A percentile compares a stretch with the other conserved stretches of the same genome.
These are phyloP conservation scores for Trametes meyenii DNA, from an alignment of 768 basidiomycete genomes.

Conservation along the genomic window DNA sequence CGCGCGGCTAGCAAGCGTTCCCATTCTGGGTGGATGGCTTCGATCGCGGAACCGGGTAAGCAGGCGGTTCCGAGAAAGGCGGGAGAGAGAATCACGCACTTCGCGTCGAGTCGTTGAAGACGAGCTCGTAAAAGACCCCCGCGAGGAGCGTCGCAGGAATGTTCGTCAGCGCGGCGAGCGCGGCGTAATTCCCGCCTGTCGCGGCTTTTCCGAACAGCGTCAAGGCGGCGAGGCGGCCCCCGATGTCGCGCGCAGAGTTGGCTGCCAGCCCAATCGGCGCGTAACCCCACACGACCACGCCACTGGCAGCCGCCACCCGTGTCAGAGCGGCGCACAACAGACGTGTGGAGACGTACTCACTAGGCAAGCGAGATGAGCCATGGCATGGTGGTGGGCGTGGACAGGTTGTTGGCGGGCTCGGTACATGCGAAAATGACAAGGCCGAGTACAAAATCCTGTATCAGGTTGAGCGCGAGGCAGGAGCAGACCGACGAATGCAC, in stretches of 20 bases:
- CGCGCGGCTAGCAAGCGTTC: background rate
- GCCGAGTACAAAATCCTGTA: constrained; percentile 46
- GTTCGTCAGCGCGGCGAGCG: constrained; percentile 65
- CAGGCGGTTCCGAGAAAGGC: background rate
- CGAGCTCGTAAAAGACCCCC: constrained; percentile 54
- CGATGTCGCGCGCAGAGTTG: constrained; percentile 71
- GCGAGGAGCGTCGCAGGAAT: constrained; percentile 65
- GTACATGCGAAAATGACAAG: constrained; percentile 53
- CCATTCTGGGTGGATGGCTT: constrained; percentile 18
- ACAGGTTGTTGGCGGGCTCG: constrained; percentile 61
- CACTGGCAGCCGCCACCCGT: constrained; percentile 38
- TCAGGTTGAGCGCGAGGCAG: background rate
- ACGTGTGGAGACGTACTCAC: constrained; percentile 39
- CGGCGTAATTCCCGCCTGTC: constrained; percentile 57
- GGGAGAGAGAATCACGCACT: constrained; percentile 12
- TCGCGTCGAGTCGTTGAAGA: constrained; percentile 54
- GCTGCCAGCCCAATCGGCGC: constrained; percentile 56
- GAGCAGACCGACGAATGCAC: constrained; percentile 23
- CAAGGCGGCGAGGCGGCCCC: constrained; percentile 62
- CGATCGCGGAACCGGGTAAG: constrained; percentile 1
- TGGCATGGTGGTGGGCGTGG: constrained; percentile 56
- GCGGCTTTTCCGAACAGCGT: constrained; percentile 61
- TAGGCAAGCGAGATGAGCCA: constrained; percentile 61
- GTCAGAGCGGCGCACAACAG: background rate
- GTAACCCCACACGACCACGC: constrained; percentile 62